Conservation (phyloP, 1,139 yeast species). For the Pichia kudriavzevii region DNA sequence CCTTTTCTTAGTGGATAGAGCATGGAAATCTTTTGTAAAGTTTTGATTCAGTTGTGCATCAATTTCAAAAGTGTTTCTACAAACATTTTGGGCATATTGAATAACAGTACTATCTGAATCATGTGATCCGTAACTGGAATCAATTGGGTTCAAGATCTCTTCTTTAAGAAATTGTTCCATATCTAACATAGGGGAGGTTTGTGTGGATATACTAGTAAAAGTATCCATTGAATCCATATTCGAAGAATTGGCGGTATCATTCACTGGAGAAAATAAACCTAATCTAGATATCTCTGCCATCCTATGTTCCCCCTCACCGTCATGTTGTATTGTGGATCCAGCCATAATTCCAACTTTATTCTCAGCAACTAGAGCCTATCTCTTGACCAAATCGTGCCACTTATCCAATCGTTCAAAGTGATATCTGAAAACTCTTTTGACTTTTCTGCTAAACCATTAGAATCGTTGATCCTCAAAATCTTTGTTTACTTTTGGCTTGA, state of each 20-base stretch:
- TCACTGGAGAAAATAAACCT: too few relatives aligned
- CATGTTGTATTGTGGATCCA: background rate
- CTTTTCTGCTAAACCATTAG: too few relatives aligned
- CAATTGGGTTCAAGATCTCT: too few relatives aligned
- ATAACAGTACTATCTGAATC: slow-evolving; percentile 10
- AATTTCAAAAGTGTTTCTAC: background rate
- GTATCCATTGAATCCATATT: too few relatives aligned
- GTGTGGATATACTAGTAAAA: too few relatives aligned
- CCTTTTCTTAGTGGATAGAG: background rate
- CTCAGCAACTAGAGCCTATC: background rate
- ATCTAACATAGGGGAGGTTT: too few relatives aligned
- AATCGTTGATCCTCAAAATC: too few relatives aligned
- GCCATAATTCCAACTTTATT: background rate
- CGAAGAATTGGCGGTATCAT: too few relatives aligned
- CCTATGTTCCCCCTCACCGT: background rate
- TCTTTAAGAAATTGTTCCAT: too few relatives aligned
- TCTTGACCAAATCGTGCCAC: background rate
- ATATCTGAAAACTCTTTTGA: too few relatives aligned
- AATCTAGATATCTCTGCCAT: background rate
- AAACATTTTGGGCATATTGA: background rate
- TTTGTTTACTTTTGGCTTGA: too few relatives aligned
- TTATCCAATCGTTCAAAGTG: background rate
- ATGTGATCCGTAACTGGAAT: background rate
- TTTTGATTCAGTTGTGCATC: background rate
- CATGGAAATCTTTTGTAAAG: background rate